These are phyloP conservation scores for Aureobasidium zeae DNA, from an alignment of 2,329 filamentous ascomycete genomes.

Conservation along the genomic window DNA sequence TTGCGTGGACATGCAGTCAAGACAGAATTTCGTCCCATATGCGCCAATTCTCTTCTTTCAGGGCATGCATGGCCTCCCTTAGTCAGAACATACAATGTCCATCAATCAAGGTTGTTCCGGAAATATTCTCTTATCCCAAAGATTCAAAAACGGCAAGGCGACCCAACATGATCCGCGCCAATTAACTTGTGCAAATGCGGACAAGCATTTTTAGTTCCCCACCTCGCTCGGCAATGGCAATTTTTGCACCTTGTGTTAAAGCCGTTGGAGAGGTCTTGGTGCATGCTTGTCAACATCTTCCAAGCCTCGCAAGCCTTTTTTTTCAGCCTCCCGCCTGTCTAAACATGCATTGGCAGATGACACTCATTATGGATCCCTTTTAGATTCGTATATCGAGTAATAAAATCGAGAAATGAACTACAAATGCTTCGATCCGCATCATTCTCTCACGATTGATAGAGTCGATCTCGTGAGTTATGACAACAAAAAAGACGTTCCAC, in stretches of 20 bases:
- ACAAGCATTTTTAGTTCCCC: conserved; percentile 14
- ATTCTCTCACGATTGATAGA: neutral
- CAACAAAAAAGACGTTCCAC: conserved; percentile 5
- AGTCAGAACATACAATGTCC: too few species aligned
- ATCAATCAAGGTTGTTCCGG: conserved; percentile 11
- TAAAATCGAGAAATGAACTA: too few species aligned
- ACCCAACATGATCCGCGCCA: neutral
- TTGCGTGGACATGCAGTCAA: too few species aligned
- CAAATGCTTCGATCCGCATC: too few species aligned
- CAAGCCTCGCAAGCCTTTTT: conserved; percentile 11
- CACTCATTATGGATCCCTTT: too few species aligned
- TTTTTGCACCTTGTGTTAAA: neutral
- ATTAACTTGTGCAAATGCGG: too few species aligned
- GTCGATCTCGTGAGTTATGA: neutral
- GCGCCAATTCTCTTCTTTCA: too few species aligned
- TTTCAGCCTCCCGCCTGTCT: conserved; percentile 3
- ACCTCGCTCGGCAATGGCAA: neutral
- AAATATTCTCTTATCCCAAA: conserved; percentile 2
- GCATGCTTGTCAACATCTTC: conserved; percentile 4
- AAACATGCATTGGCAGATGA: too few species aligned
- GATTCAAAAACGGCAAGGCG: neutral
- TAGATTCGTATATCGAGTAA: too few species aligned
- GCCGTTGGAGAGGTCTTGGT: conserved; percentile 13
- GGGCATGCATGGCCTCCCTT: too few species aligned
- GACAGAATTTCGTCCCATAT: too few species aligned